Evolutionary conservation across 148 eudicot genomes (phyloP).

Genomic region (Vaccinium corymbosum): DNA sequence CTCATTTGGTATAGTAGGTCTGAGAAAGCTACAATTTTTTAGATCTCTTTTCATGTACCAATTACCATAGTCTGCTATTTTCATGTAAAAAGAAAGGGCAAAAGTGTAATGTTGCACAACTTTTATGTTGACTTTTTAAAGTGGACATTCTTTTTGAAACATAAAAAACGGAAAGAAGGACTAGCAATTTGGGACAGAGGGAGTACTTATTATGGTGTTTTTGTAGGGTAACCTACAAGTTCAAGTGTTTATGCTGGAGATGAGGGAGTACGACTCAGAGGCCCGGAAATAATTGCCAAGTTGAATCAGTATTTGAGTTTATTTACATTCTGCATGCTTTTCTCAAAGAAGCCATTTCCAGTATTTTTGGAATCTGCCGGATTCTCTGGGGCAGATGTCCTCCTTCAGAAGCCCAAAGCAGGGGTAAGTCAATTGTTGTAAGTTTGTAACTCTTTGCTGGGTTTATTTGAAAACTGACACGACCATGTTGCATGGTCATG

Average conservation of each 20-base stretch:
- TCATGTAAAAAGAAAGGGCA: too few relatives aligned
- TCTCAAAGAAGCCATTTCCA: slow-evolving; percentile 94
- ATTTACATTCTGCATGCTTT: slow-evolving; percentile 68
- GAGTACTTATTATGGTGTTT: slow-evolving; percentile 4
- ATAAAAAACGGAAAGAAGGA: too few relatives aligned
- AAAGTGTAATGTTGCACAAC: too few relatives aligned
- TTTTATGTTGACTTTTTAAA: too few relatives aligned
- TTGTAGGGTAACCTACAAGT: slow-evolving; percentile 79
- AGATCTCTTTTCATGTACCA: too few relatives aligned
- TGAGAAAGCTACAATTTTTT: too few relatives aligned
- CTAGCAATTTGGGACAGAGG: too few relatives aligned
- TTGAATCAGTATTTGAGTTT: slow-evolving; percentile 59
- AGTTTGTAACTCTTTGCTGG: background rate
- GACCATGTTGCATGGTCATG: background rate
- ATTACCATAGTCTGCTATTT: too few relatives aligned
- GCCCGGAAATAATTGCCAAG: slow-evolving; percentile 57
- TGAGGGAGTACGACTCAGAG: slow-evolving; percentile 62
- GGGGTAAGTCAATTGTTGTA: slow-evolving; percentile 48
- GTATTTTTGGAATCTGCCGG: slow-evolving; percentile 88
- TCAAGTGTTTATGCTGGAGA: slow-evolving; percentile 82
- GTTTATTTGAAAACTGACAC: slow-evolving; percentile 7
- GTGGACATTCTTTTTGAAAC: too few relatives aligned
- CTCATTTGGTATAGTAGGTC: background rate
- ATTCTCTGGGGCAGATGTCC: slow-evolving; percentile 67
- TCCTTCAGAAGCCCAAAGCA: slow-evolving; percentile 95